A percentile compares a stretch with the other conserved stretches of the same genome.
phyloP scores from a whole-genome alignment of 1,284 basidiomycete species.

The Trametes pubescens region DNA sequence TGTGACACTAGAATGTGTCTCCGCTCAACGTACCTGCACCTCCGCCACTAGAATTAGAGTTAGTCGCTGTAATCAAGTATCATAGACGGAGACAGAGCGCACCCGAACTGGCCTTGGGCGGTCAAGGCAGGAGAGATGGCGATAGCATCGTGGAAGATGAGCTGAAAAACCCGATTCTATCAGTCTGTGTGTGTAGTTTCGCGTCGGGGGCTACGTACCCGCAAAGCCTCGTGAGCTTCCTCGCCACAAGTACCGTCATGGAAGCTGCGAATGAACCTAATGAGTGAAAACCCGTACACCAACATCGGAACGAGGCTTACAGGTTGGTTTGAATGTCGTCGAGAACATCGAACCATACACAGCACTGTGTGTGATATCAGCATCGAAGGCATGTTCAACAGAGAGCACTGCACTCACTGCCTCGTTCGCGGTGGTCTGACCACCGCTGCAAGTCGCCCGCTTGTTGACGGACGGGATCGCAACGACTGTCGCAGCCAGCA shows the following conservation, averaged over 20 bases:
- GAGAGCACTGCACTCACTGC: constrained; percentile 29
- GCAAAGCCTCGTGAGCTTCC: constrained; percentile 36
- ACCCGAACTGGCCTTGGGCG: background rate
- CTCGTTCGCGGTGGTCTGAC: constrained; percentile 41
- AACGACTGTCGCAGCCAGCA: constrained; percentile 6
- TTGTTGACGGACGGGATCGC: constrained; percentile 17
- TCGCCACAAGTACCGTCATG: constrained; percentile 31
- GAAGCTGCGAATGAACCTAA: background rate
- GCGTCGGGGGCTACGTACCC: background rate
- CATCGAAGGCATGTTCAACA: background rate
- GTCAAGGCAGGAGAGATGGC: constrained; percentile 2
- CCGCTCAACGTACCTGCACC: background rate
- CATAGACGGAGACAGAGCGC: background rate
- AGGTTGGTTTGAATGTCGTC: constrained; percentile 20
- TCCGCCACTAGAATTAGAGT: background rate
- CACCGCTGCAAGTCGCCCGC: constrained; percentile 30
- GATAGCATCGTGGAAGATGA: constrained; percentile 33
- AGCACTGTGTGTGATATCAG: constrained; percentile 10
- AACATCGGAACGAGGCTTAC: background rate
- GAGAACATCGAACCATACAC: constrained; percentile 25
- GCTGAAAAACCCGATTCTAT: background rate
- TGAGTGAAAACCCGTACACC: background rate
- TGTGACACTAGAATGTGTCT: no score
- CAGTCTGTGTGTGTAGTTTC: background rate
- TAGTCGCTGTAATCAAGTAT: background rate